Evolutionary conservation across 2,329 filamentous ascomycete genomes (phyloP).

Genomic region (Xylaria multiplex): DNA sequence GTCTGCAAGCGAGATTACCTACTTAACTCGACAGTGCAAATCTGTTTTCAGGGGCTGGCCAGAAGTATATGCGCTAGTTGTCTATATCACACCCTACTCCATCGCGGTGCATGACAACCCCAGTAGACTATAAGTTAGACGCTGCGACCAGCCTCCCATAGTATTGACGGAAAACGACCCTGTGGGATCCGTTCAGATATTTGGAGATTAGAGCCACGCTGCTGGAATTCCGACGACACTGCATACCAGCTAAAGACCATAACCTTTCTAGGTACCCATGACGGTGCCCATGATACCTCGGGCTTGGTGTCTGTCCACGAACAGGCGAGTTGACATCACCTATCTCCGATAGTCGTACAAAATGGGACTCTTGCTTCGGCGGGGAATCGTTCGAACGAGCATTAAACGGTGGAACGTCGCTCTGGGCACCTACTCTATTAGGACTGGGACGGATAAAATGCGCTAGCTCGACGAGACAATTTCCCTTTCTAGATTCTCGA

Average conservation of each 20-base stretch:
- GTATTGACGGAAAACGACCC: background rate
- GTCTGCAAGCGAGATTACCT: constrained; percentile 26
- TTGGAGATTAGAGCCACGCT: constrained; percentile 16
- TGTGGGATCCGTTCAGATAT: background rate
- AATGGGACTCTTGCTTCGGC: constrained; percentile 1
- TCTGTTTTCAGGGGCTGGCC: constrained; percentile 20
- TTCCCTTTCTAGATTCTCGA: background rate
- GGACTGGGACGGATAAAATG: constrained; percentile 11
- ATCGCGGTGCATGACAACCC: constrained; percentile 22
- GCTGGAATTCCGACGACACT: constrained; percentile 4
- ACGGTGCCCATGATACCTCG: background rate
- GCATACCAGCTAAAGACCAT: background rate
- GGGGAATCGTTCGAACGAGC: constrained; percentile 12
- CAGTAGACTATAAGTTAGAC: constrained; percentile 9
- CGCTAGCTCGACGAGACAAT: constrained; percentile 3
- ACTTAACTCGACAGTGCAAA: constrained; percentile 13
- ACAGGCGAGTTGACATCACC: background rate
- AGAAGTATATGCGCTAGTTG: background rate
- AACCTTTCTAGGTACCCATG: background rate
- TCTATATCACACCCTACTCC: background rate
- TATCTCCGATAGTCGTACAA: background rate
- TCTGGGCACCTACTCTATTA: constrained; percentile 25
- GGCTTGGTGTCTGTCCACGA: background rate
- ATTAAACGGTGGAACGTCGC: constrained; percentile 5
- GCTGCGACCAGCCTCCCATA: constrained; percentile 1